Percentiles rank a stretch among this genome's conserved stretches.
phyloP scores from a whole-genome alignment of 225 moss, liverwort and hornwort genomes.

The Pseudisothecium myosuroides region DNA sequence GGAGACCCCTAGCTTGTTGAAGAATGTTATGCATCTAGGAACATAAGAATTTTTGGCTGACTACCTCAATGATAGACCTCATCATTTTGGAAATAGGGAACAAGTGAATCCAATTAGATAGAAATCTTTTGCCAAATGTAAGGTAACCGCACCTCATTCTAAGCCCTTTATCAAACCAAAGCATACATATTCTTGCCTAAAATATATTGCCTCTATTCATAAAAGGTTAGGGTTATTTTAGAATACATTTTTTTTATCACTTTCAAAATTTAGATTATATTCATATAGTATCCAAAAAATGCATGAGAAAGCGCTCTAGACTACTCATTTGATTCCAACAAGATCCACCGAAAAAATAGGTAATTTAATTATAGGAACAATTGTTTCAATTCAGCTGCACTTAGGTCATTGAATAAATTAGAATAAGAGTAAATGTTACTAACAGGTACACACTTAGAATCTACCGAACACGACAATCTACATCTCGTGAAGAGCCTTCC shows the following conservation, averaged over 20 bases:
- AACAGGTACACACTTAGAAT: not conserved
- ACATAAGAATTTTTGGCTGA: accelerated
- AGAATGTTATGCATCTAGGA: not conserved
- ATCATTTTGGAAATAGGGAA: accelerated
- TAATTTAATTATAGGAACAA: not conserved
- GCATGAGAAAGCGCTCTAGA: accelerated
- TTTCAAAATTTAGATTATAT: not conserved
- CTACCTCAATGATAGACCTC: too few species aligned
- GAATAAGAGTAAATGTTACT: not conserved
- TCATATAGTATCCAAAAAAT: not conserved
- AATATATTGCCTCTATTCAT: not conserved
- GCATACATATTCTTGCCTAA: not conserved
- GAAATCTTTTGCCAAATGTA: not conserved
- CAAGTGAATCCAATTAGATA: accelerated
- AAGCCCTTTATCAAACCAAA: not conserved
- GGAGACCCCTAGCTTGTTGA: accelerated
- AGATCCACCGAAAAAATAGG: not conserved
- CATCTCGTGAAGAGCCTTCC: not conserved
- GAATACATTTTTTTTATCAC: accelerated
- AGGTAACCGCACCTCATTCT: accelerated
- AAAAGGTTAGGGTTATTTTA: accelerated
- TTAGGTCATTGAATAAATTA: not conserved
- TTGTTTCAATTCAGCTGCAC: not conserved
- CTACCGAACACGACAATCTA: not conserved
- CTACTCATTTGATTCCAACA: not conserved